Evolutionary conservation across 306 rosid species (phyloP).

Genomic region (Cucurbita ficifolia): DNA sequence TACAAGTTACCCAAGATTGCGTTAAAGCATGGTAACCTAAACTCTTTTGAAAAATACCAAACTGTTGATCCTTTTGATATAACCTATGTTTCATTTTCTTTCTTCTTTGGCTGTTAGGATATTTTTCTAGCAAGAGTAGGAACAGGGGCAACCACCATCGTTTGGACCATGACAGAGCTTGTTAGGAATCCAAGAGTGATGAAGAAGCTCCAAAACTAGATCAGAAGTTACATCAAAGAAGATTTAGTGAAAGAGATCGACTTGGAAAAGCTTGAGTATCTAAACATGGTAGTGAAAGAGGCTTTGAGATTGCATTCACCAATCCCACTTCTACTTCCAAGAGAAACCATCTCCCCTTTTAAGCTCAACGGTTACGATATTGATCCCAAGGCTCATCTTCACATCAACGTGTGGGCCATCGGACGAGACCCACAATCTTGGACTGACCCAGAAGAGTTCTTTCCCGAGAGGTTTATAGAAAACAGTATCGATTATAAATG

Average conservation of each 20-base stretch:
- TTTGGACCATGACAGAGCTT: constrained; percentile 26
- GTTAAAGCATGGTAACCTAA: no score
- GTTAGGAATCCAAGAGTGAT: constrained; percentile 15
- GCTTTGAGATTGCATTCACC: constrained; percentile 25
- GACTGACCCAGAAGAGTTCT: not conserved
- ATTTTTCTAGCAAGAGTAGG: constrained; percentile 16
- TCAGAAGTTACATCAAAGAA: constrained; percentile 15
- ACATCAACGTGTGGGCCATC: constrained; percentile 22
- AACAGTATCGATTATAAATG: constrained; percentile 5
- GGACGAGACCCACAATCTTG: constrained; percentile 6
- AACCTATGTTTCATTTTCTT: no score
- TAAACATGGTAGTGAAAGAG: constrained; percentile 21
- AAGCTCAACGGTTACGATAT: constrained; percentile 18
- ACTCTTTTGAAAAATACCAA: no score
- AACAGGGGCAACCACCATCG: constrained; percentile 1
- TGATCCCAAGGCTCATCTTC: constrained; percentile 4
- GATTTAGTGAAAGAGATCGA: not conserved
- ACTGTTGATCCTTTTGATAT: no score
- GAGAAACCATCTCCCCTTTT: constrained; percentile 1
- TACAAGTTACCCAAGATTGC: no score
- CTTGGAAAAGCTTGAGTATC: constrained; percentile 9
- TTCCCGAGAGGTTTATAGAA: constrained; percentile 8
- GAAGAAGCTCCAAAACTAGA: constrained; percentile 26
- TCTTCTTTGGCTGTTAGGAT: constrained; percentile 8
- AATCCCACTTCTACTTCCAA: constrained; percentile 5